A percentile compares a stretch with the other conserved stretches of the same genome.
Conservation (phyloP, 768 basidiomycete genomes). For the Lepiota venenata region DNA sequence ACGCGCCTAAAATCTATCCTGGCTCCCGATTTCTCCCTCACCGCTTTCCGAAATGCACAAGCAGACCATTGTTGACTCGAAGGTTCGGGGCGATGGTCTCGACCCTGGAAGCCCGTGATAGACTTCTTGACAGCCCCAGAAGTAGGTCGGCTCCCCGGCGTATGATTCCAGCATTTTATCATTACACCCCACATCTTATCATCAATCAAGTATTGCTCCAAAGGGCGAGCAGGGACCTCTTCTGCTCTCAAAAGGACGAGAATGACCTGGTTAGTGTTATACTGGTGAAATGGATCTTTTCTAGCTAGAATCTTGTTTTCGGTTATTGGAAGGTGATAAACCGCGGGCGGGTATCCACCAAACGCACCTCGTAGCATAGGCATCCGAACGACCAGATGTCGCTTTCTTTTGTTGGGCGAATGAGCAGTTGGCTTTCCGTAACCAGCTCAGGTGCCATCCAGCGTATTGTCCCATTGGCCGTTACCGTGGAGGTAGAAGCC, state of each 20-base stretch:
- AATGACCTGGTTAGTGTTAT: neutral
- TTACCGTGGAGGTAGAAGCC: neutral
- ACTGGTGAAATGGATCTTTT: slow-evolving; percentile 1
- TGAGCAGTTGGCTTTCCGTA: neutral
- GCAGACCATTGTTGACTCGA: neutral
- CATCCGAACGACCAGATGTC: slow-evolving; percentile 10
- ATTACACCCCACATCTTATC: neutral
- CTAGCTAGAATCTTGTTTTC: neutral
- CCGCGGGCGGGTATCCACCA: neutral
- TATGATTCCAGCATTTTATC: neutral
- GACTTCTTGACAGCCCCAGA: neutral
- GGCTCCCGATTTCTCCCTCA: too few relatives aligned
- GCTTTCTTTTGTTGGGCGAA: neutral
- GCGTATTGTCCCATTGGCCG: neutral
- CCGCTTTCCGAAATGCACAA: neutral
- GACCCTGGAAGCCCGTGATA: neutral
- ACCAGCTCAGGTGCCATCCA: slow-evolving; percentile 9
- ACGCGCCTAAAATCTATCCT: too few relatives aligned
- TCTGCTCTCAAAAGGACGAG: neutral
- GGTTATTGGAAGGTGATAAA: neutral
- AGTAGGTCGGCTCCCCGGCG: neutral
- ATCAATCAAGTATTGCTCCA: neutral
- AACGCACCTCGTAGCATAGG: slow-evolving; percentile 4
- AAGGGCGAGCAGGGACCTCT: neutral
- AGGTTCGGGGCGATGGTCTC: neutral